phyloP scores from a whole-genome alignment of 352 stramenopile species.

The Phytophthora palmivora region DNA sequence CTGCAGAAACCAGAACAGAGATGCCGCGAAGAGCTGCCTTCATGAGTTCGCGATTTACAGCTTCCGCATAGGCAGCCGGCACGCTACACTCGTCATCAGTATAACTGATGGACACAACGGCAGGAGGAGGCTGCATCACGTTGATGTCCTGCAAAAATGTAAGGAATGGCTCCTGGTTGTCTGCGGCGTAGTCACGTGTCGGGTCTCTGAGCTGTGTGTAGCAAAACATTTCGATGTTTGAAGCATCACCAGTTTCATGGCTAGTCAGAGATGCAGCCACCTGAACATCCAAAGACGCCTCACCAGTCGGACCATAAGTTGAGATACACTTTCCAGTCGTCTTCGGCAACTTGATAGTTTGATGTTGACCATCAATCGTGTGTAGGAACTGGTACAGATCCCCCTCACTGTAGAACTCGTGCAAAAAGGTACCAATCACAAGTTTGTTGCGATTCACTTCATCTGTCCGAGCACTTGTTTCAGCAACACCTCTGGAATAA shows the following conservation, averaged over 20 bases:
- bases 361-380: slow-evolving; percentile 17
- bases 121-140: slow-evolving; percentile 59
- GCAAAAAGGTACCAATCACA: slow-evolving; percentile 74
- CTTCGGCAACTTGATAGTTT: slow-evolving; percentile 27
- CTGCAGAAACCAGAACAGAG: slow-evolving; percentile 72
- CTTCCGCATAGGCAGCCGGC: slow-evolving; percentile 54
- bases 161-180: slow-evolving; percentile 86
- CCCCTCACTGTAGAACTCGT: slow-evolving; percentile 69
- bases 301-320: slow-evolving; percentile 47
- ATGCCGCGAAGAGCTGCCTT: slow-evolving; percentile 74
- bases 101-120: slow-evolving; percentile 85
- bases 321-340: slow-evolving; percentile 55
- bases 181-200: slow-evolving; percentile 50
- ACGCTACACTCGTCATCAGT: slow-evolving; percentile 84
- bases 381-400: slow-evolving; percentile 60
- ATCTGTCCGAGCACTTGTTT: slow-evolving; percentile 20
- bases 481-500: slow-evolving; percentile 4
- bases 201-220: slow-evolving; percentile 63
- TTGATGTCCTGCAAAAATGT: slow-evolving; percentile 78
- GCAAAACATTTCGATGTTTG: slow-evolving; percentile 64
- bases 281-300: slow-evolving; percentile 79
- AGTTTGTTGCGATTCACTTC: slow-evolving; percentile 50
- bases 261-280: slow-evolving; percentile 54
- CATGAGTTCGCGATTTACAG: slow-evolving; percentile 78
- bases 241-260: slow-evolving; percentile 39